Base-by-base conservation (phyloP, 176 grass and related monocot species). In the Carex kokanica region DNA sequence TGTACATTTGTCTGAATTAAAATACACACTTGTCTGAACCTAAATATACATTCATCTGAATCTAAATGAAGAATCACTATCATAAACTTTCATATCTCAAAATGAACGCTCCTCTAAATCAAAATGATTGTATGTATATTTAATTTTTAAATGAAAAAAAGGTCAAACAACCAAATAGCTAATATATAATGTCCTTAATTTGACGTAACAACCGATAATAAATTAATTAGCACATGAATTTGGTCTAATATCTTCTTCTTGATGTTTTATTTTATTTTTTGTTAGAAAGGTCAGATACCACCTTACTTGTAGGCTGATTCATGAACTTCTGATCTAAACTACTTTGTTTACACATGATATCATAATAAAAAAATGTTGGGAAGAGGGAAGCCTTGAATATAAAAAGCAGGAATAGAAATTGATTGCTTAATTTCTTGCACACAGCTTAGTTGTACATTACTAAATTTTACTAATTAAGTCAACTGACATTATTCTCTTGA, bases 381-480 rank as follows among this genome's bases (percentile, higher is more conserved):
- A 54, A 75, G 72, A 75, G 45, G 72, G 47, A 75, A 54, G 47
- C 72, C 73, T 17, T 9, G 10, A 47, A 2, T 43, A 65, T 31
- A 25, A 43, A 20, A 70, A 10, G 0, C 5, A 70, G 8, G 4
- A 70, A 70, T 71, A 71, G 17, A 71, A 71, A 20, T 71, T 71
- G 13, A 71, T 40, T 71, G 36, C 17, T 71, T 43, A 36, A 43
- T 77, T 77, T 55, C 13, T 77, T 55, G 49, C 49, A 55, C 49
- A 13, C 73, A 77, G 73, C 73, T 49, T 29, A 41, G 78, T 8
- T 62, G 56, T 21, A 75, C 23, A 53, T 54, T 32, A 78, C 21
- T 78, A 14, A 81, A 80, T 81, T 62, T 61, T 64, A 81, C 79
- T 81, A 60, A 81, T 62, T 21, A 82, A 82, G 80, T 82, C 80